Conservation (phyloP, 2,329 filamentous ascomycete species). For the Tricladium varicosporioides region DNA sequence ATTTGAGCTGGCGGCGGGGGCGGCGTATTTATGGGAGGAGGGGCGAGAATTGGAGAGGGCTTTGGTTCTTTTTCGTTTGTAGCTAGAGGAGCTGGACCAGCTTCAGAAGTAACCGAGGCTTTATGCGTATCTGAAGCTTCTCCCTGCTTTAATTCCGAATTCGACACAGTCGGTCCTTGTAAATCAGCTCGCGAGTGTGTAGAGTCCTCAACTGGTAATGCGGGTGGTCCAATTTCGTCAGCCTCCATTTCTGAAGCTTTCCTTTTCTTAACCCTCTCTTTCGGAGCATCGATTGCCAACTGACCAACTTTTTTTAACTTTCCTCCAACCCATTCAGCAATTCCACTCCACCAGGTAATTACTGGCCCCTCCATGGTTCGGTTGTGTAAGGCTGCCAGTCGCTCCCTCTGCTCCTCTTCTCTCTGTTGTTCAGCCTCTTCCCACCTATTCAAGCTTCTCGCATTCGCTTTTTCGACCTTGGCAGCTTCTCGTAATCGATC, state of each 20-base stretch:
- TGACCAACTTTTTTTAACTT: constrained; percentile 70
- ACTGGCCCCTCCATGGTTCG: constrained; percentile 85
- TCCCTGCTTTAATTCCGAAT: not conserved
- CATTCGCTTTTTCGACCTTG: constrained; percentile 79
- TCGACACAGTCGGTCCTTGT: constrained; percentile 1
- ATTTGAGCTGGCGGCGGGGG: not conserved
- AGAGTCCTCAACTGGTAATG: constrained; percentile 1
- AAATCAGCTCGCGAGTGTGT: constrained; percentile 5
- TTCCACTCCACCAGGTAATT: constrained; percentile 91
- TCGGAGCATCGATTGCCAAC: constrained; percentile 51
- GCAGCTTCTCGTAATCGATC: constrained; percentile 82
- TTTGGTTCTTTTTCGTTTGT: not conserved
- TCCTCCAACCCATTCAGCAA: constrained; percentile 76
- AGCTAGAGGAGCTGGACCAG: not conserved
- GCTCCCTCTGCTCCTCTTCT: constrained; percentile 77
- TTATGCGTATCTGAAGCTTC: not conserved
- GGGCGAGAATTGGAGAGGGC: constrained; percentile 1
- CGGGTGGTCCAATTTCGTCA: constrained; percentile 11
- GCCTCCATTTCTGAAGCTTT: constrained; percentile 51
- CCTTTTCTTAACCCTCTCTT: constrained; percentile 52
- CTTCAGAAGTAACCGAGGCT: not conserved
- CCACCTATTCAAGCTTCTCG: constrained; percentile 89
- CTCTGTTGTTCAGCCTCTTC: constrained; percentile 88
- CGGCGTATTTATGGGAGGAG: not conserved
- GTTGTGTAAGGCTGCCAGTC: constrained; percentile 83